Percentiles rank a stretch among this genome's conserved stretches.
These are phyloP conservation scores for Chenopodium berlandieri DNA, from an alignment of 148 eudicot species.

Conservation along the genomic window DNA sequence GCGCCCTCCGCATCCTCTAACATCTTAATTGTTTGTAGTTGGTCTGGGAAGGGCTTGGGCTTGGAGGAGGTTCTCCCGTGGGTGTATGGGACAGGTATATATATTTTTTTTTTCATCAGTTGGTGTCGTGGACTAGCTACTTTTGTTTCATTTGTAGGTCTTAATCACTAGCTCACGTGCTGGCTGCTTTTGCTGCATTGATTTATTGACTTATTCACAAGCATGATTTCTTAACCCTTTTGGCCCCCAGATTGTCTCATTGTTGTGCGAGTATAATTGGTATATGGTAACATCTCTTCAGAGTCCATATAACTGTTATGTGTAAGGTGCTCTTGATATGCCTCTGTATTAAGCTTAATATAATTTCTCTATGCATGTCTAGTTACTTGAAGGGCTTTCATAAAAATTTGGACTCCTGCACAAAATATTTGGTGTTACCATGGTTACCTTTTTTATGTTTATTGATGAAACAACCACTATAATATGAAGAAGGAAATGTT, in stretches of 20 bases:
- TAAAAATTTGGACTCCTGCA: not conserved
- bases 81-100: conserved; percentile 83
- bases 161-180: not conserved
- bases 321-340: not conserved
- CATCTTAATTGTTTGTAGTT: conserved; percentile 44
- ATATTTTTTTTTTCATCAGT: not conserved
- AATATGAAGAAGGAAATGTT: not conserved
- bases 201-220: not conserved
- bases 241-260: not conserved
- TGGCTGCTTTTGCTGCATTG: not conserved
- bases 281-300: not conserved
- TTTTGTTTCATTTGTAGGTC: conserved; percentile 5
- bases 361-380: not conserved
- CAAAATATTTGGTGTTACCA: not conserved
- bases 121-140: not conserved
- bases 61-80: conserved; percentile 61
- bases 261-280: not conserved
- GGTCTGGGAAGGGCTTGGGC: conserved; percentile 92
- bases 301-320: not conserved
- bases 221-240: not conserved
- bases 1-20: not conserved
- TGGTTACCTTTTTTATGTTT: not conserved
- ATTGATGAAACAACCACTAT: not conserved
- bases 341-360: not conserved
- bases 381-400: not conserved